Evolutionary conservation across 495 filamentous ascomycete species (phyloP), one percentile per base, ranked within the genome.

Genomic region (Cryomyces minteri): DNA sequence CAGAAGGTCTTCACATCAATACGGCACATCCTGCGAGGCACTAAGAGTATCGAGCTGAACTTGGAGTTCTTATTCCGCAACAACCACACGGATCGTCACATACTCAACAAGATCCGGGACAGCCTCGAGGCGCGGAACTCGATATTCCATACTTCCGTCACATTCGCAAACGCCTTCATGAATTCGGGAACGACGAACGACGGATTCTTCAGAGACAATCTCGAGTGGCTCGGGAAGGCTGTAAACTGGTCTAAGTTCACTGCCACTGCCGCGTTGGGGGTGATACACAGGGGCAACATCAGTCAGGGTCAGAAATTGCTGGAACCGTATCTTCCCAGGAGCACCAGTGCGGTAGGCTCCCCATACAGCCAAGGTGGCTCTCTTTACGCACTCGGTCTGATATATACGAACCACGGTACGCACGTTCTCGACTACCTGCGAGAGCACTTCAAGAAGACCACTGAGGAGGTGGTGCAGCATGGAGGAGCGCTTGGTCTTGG

Each of bases 241-340:
- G 84, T 96, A 11, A 99, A 99, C 66, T 99, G 92, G 92, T 95
- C 90, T 46, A 99, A 99, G 57, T 99, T 99, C 59, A 94, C 92
- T 1, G 92, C 92, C 5, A 99, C 92, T 8, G 92, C 92, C 41
- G 88, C 92, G 5, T 67, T 99, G 30, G 92, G 92, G 58, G 90
- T 95, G 31, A 95, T 99, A 45, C 92, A 99, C 62, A 77, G 82
- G 14, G 92, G 92, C 40, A 96, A 99, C 57, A 64, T 96, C 38
- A 81, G 78, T 25, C 88, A 96, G 58, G 88, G 88, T 4, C 80
- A 83, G 56, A 94, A 93, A 65, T 74, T 99, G 10, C 65, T 99
- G 30, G 84, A 94, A 53, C 92, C 92, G 12, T 99, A 99, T 55
- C 76, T 99, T 4, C 92, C 92, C 5, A 76, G 79, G 36, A 75